Evolutionary conservation across 768 basidiomycete species (phyloP).

Genomic region (Tylopilus plumbeoviolaceoides): DNA sequence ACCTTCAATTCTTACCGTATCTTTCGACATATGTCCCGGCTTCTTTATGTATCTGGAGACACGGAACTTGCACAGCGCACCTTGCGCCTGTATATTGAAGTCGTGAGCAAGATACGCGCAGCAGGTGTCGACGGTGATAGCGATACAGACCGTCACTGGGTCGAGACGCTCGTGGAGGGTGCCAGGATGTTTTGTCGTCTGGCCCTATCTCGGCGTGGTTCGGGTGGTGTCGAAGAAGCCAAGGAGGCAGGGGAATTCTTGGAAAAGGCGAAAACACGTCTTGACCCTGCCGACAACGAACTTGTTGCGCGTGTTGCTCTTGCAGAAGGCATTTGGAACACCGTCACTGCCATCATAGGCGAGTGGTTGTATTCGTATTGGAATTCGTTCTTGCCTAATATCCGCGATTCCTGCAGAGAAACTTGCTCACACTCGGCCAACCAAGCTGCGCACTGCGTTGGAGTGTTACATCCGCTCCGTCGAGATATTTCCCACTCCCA

Average conservation of each 20-base stretch:
- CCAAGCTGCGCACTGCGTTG: conserved; percentile 56
- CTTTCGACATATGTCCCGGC: conserved; percentile 77
- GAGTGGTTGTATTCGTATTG: conserved; percentile 6
- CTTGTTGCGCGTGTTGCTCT: conserved; percentile 58
- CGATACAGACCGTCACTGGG: conserved; percentile 70
- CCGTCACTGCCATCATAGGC: conserved; percentile 70
- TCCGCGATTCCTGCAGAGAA: conserved; percentile 44
- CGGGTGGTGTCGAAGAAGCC: conserved; percentile 52
- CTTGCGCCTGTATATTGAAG: conserved; percentile 75
- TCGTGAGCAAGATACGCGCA: conserved; percentile 80
- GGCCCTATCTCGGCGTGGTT: conserved; percentile 32
- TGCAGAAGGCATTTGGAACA: conserved; percentile 71
- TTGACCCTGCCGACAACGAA: conserved; percentile 46
- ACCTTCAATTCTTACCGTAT: conserved; percentile 91
- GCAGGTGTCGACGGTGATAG: conserved; percentile 40
- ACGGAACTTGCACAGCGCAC: conserved; percentile 65
- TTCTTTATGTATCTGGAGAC: conserved; percentile 62
- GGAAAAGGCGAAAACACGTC: conserved; percentile 54
- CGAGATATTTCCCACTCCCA: conserved; percentile 44
- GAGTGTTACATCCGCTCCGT: conserved; percentile 47
- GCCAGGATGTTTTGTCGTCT: conserved; percentile 69
- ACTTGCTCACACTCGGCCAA: conserved; percentile 57
- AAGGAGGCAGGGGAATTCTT: conserved; percentile 59
- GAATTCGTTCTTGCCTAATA: background rate
- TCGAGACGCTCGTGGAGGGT: conserved; percentile 74